Conservation (phyloP, 1,284 basidiomycete genomes). For the Sporisorium scitamineum region DNA sequence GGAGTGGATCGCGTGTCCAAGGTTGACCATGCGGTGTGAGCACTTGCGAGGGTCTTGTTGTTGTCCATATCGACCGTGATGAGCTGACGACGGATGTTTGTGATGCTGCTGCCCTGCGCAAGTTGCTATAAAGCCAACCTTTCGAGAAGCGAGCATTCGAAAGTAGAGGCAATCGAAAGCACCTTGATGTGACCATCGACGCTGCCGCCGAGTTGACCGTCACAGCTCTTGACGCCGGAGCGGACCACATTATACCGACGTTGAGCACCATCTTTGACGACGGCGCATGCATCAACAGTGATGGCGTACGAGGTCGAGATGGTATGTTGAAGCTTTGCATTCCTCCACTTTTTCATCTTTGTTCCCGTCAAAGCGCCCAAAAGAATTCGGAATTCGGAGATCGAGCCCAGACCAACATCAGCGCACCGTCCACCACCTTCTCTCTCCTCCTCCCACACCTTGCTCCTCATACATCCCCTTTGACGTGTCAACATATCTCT, state of each 20-base stretch:
- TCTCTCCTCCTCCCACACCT: neutral
- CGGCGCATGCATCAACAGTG: neutral
- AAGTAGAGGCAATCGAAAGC: neutral
- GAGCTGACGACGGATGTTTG: neutral
- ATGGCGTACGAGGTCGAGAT: conserved; percentile 4
- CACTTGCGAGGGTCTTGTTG: neutral
- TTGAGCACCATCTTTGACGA: conserved; percentile 9
- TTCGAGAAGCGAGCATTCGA: neutral
- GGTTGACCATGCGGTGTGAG: neutral
- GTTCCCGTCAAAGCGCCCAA: neutral
- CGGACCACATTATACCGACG: conserved; percentile 21
- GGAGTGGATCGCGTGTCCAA: neutral
- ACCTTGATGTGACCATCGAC: neutral
- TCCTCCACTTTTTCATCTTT: conserved; percentile 13
- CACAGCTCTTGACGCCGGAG: neutral
- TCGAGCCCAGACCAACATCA: too few relatives aligned
- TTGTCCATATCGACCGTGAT: neutral
- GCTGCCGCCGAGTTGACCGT: neutral
- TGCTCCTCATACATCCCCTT: neutral
- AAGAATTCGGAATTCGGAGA: conserved; percentile 11
- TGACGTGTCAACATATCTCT: neutral
- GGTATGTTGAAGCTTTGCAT: neutral
- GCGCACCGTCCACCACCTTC: conserved; percentile 2
- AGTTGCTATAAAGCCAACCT: neutral
- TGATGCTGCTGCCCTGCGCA: neutral